Evolutionary conservation across 352 stramenopile genomes (phyloP).

Genomic region (Globisporangium nagaii): DNA sequence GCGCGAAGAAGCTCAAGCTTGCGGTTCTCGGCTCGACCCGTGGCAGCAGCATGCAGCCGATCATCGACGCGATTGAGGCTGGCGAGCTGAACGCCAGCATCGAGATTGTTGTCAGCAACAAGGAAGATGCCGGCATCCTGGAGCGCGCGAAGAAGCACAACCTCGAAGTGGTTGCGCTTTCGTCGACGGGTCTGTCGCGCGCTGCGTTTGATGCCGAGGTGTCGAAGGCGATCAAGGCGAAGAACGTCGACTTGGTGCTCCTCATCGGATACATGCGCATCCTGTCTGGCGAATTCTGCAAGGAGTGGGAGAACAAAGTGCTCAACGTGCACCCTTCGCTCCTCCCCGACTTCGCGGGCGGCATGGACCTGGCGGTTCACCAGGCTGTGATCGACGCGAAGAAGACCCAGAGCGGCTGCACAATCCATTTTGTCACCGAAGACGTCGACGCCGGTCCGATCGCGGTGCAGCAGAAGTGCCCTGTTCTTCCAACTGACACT

Average conservation of each 20-base stretch:
- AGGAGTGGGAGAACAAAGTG: conserved; percentile 93
- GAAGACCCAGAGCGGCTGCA: conserved; percentile 96
- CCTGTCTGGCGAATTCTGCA: conserved; percentile 93
- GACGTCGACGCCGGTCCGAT: conserved; percentile 98
- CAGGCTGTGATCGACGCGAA: conserved; percentile 96
- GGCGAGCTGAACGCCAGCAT: conserved; percentile 92
- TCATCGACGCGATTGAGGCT: conserved; percentile 93
- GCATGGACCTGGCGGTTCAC: conserved; percentile 99
- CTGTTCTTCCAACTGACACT: conserved; percentile 88
- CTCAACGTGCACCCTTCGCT: conserved; percentile 99
- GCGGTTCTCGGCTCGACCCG: conserved; percentile 95
- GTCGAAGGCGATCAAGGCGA: conserved; percentile 86
- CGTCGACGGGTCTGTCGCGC: conserved; percentile 78
- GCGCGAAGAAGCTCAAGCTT: conserved; percentile 80
- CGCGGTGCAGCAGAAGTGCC: conserved; percentile 93
- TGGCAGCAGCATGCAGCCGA: conserved; percentile 93
- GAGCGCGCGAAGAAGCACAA: conserved; percentile 86
- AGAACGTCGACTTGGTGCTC: conserved; percentile 95
- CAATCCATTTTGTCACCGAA: conserved; percentile 97
- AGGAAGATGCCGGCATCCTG: conserved; percentile 89
- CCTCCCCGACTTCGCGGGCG: conserved; percentile 97
- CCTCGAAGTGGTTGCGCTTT: conserved; percentile 61
- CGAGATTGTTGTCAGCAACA: conserved; percentile 96
- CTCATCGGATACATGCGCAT: conserved; percentile 99
- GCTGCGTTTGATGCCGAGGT: conserved; percentile 95